phyloP scores from a whole-genome alignment of 2,329 filamentous ascomycete species.

The Xylogone sp. region DNA sequence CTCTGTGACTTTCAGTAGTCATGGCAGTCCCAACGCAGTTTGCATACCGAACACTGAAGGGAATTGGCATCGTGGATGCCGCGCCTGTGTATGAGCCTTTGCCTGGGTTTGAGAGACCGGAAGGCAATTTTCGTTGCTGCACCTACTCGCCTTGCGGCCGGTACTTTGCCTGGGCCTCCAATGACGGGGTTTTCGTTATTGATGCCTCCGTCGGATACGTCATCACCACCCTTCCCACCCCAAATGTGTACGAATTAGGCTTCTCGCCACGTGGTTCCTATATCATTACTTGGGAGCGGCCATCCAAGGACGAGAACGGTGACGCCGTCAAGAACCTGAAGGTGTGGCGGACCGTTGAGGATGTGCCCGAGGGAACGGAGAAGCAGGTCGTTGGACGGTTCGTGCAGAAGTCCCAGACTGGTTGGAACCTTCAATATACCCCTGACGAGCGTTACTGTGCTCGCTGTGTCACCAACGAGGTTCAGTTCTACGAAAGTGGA shows the following conservation, averaged over 20 bases:
- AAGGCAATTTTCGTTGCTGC: conserved; percentile 93
- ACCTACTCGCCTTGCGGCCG: conserved; percentile 93
- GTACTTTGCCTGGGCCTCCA: conserved; percentile 93
- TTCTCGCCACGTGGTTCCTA: conserved; percentile 93
- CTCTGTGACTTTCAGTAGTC: conserved; percentile 80
- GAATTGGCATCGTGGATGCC: conserved; percentile 89
- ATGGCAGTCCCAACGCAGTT: conserved; percentile 94
- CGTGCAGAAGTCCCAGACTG: conserved; percentile 91
- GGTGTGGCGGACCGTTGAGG: conserved; percentile 84
- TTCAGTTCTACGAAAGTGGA: conserved; percentile 91
- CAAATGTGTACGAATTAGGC: conserved; percentile 88
- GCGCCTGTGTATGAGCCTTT: conserved; percentile 83
- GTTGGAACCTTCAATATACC: conserved; percentile 98
- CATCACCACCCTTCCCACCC: conserved; percentile 69
- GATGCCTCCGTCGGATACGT: conserved; percentile 74
- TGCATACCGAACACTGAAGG: conserved; percentile 95
- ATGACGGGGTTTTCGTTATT: conserved; percentile 79
- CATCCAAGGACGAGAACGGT: conserved; percentile 86
- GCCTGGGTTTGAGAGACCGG: conserved; percentile 78
- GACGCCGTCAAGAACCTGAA: conserved; percentile 96
- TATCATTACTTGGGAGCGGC: conserved; percentile 94
- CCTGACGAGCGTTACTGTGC: conserved; percentile 91
- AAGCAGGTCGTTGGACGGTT: conserved; percentile 81
- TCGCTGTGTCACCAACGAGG: conserved; percentile 91
- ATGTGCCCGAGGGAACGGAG: conserved; percentile 55